Conservation (phyloP, 2,329 filamentous ascomycete genomes). For the Sarocladiaceae sp. region DNA sequence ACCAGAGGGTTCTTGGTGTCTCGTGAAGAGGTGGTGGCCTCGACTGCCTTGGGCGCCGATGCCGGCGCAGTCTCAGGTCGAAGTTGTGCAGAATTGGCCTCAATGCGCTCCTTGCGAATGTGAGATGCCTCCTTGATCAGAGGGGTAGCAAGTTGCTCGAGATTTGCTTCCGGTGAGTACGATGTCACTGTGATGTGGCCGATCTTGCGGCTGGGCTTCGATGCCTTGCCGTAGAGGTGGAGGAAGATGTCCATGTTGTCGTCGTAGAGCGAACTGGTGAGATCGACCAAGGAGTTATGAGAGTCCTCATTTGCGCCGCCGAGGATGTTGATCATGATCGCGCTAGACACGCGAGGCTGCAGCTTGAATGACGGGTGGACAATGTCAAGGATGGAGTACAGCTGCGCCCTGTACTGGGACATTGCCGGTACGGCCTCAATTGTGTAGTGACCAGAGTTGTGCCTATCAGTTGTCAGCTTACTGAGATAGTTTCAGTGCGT, state of each 20-base stretch:
- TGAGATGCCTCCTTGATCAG: conserved; percentile 60
- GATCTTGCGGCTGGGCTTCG: conserved; percentile 87
- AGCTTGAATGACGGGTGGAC: conserved; percentile 50
- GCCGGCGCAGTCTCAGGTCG: conserved; percentile 21
- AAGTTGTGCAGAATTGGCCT: conserved; percentile 30
- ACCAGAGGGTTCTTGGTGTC: conserved; percentile 49
- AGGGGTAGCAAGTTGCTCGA: conserved; percentile 53
- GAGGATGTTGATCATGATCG: conserved; percentile 77
- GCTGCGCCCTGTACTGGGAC: conserved; percentile 89
- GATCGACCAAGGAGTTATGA: conserved; percentile 45
- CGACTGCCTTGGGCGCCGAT: conserved; percentile 10
- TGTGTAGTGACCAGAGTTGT: conserved; percentile 93
- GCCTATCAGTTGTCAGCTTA: conserved; percentile 25
- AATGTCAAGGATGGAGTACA: conserved; percentile 70
- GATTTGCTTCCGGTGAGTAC: conserved; percentile 58
- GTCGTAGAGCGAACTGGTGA: conserved; percentile 35
- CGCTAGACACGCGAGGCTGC: conserved; percentile 50
- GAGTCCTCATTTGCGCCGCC: conserved; percentile 61
- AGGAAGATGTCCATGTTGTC: conserved; percentile 50
- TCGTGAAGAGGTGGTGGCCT: conserved; percentile 15
- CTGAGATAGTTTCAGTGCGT: conserved; percentile 23
- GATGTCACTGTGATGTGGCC: conserved; percentile 84
- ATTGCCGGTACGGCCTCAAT: conserved; percentile 83
- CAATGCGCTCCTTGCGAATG: conserved; percentile 50
- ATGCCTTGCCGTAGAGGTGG: conserved; percentile 88